These are phyloP conservation scores for Lophiotrema nucula DNA, from an alignment of 495 filamentous ascomycete species.

Conservation along the genomic window DNA sequence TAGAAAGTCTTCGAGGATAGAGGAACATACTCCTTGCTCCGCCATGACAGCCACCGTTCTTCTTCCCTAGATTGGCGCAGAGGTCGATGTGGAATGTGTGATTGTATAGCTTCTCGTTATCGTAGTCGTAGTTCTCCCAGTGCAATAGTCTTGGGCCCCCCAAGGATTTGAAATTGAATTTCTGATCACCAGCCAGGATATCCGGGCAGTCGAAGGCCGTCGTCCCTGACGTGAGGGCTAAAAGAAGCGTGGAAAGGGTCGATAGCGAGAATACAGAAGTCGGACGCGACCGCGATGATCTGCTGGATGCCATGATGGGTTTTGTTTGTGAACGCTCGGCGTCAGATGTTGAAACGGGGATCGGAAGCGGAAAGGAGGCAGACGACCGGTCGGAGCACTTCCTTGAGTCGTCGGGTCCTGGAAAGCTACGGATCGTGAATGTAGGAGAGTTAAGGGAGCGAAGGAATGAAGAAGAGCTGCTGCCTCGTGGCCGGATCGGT, in stretches of 20 bases:
- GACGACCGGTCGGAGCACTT: too few species aligned
- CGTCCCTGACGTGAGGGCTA: slow-evolving; percentile 49
- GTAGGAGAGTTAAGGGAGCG: too few species aligned
- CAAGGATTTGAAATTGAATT: slow-evolving; percentile 65
- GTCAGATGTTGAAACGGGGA: too few species aligned
- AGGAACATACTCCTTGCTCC: slow-evolving; percentile 57
- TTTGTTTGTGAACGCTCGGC: too few species aligned
- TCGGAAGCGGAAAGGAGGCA: too few species aligned
- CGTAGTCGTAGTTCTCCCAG: slow-evolving; percentile 45
- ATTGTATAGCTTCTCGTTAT: slow-evolving; percentile 55
- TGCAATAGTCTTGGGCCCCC: slow-evolving; percentile 75
- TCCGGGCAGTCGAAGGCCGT: slow-evolving; percentile 59
- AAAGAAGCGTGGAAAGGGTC: slow-evolving; percentile 29
- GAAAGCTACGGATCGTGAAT: too few species aligned
- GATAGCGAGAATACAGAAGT: slow-evolving; percentile 6
- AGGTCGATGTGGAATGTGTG: slow-evolving; percentile 89
- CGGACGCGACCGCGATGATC: slow-evolving; percentile 4
- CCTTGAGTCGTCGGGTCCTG: too few species aligned
- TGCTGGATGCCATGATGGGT: slow-evolving; percentile 17
- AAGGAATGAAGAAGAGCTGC: too few species aligned
- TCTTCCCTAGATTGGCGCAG: slow-evolving; percentile 62
- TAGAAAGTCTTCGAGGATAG: background rate
- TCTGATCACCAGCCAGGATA: slow-evolving; percentile 54
- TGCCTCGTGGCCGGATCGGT: too few species aligned
- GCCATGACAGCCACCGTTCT: slow-evolving; percentile 53